Base-by-base conservation (phyloP, 2,329 filamentous ascomycete genomes). In the Pseudogymnoascus sp. region DNA sequence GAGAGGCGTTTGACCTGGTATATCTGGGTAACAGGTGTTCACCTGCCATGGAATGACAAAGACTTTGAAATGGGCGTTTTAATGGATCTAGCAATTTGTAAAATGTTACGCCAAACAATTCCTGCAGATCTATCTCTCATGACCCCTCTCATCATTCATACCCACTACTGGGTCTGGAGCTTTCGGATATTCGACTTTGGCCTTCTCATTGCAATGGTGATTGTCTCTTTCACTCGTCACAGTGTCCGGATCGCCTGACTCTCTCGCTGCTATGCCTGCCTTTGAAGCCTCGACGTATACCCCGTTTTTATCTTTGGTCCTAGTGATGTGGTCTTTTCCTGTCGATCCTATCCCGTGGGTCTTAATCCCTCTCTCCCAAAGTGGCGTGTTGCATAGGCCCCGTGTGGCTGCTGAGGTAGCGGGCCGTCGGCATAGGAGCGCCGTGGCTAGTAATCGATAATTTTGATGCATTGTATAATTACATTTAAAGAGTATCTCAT, bases 81-180 rank as follows among this genome's bases (percentile, higher is more conserved):
- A n/a, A 39, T 28, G 33, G 14, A 28, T 9, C 50, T 62, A 22
- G n/a, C 41, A 50, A 50, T 41, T 37, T 57, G 22, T 61, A 54
- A 33, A 39, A 30, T 47, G 59, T 57, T 57, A 54, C 58, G 39
- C 38, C 30, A 43, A 39, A 62, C 41, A 22, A 61, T 54, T 47
- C 59, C 18, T 16, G 54, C 33, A 22, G 38, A 59, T 62, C 28
- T 39, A 47, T 59, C 35, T 72, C 66, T 78, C 77, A 67, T 71
- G 65, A 1, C 75, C 77, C 63, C 77, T 77, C 67, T 81, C 79
- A 68, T 81, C 78, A 65, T 79, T 78, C 76, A 81, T 80, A n/a
- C 80, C 79, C 67, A 80, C 76, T 11, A 81, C 71, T 11, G 77
- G 79, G 65, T 74, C 74, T 2, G 79, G 79, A n/a, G 78, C 78